phyloP scores from a whole-genome alignment of 768 basidiomycete species.

The Tricholoma furcatifolium region DNA sequence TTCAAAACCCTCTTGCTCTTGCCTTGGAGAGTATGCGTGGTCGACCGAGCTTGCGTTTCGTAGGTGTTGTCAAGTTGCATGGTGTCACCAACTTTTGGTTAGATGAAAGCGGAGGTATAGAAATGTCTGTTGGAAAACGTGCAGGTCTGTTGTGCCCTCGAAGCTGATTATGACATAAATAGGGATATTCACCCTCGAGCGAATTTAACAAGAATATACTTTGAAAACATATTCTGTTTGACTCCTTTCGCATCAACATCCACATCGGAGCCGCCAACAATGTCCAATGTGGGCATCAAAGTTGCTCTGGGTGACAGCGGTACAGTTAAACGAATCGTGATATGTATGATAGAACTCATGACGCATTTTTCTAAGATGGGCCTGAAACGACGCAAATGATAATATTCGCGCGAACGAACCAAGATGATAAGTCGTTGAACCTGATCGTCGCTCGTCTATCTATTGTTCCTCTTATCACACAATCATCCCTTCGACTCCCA shows the following conservation, averaged over 20 bases:
- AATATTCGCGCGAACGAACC: slow-evolving; percentile 39
- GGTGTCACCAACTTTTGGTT: slow-evolving; percentile 51
- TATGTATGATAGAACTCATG: neutral
- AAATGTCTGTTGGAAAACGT: slow-evolving; percentile 25
- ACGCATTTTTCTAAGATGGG: slow-evolving; percentile 42
- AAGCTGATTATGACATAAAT: neutral
- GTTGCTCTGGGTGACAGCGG: slow-evolving; percentile 71
- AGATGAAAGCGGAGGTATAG: slow-evolving; percentile 54
- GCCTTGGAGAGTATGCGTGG: slow-evolving; percentile 82
- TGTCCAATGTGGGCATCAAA: slow-evolving; percentile 58
- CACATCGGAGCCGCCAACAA: slow-evolving; percentile 15
- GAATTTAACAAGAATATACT: slow-evolving; percentile 59
- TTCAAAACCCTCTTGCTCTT: slow-evolving; percentile 68
- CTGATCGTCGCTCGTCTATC: slow-evolving; percentile 61
- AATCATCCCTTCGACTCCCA: slow-evolving; percentile 39
- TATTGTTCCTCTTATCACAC: slow-evolving; percentile 28
- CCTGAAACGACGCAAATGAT: slow-evolving; percentile 69
- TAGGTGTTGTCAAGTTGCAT: slow-evolving; percentile 49
- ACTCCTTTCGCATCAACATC: slow-evolving; percentile 32
- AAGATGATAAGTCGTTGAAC: slow-evolving; percentile 28
- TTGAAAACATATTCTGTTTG: slow-evolving; percentile 70
- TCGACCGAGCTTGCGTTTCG: slow-evolving; percentile 57
- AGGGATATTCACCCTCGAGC: slow-evolving; percentile 75
- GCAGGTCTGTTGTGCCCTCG: neutral
- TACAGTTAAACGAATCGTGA: slow-evolving; percentile 28